Conservation (phyloP, 2,329 filamentous ascomycete genomes). For the Fusarium globosum region DNA sequence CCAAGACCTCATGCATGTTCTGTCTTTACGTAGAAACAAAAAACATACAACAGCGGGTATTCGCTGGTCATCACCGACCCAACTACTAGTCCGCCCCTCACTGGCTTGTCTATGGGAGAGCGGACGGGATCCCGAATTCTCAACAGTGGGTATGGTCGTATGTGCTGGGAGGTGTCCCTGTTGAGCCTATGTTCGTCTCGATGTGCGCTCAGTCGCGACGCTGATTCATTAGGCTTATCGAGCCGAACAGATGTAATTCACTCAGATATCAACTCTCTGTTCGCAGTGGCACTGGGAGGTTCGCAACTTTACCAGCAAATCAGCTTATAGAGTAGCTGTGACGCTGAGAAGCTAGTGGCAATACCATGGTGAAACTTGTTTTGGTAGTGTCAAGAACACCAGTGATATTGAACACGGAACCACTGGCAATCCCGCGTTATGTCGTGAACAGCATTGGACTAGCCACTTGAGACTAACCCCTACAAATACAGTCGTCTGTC, state of each 20-base stretch:
- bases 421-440: background rate
- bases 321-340: background rate
- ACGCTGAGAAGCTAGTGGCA: background rate
- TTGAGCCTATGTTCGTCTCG: background rate
- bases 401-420: background rate
- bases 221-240: background rate
- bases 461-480: fast-evolving
- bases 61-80: constrained; percentile 4
- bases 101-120: constrained; percentile 10
- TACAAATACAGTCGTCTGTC: background rate
- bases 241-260: too few relatives aligned
- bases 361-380: background rate
- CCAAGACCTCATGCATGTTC: background rate
- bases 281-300: background rate
- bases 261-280: background rate
- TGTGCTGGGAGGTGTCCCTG: background rate
- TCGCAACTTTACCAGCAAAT: background rate
- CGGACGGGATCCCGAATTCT: constrained; percentile 8
- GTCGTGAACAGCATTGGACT: fast-evolving
- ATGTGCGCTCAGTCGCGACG: background rate
- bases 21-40: background rate
- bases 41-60: constrained; percentile 13
- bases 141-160: constrained; percentile 13
- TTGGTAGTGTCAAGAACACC: too few relatives aligned
- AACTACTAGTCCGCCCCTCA: constrained; percentile 11